Evolutionary conservation across 257 asterid genomes (phyloP), one percentile per base, ranked within the genome.

Genomic region (Voacanga thouarsii): DNA sequence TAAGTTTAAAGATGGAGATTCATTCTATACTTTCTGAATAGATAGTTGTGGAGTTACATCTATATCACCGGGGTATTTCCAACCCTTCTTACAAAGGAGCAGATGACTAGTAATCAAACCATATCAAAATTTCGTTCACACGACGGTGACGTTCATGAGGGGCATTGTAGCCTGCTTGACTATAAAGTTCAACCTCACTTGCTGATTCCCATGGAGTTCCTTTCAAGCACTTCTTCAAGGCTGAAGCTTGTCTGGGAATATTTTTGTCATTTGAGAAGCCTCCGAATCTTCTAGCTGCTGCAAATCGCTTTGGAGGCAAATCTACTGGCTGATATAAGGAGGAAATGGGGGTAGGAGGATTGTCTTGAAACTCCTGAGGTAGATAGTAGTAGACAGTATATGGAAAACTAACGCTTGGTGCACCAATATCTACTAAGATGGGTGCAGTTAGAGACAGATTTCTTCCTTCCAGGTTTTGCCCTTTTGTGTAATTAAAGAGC

Each of bases 151-250:
- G 71, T 33, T 65, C 47, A 7, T 65, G 7, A 65, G 71, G 71
- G 0, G 71, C 47, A 65, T 65, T 65, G 12, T 65, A 65, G 12
- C 71, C 47, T 33, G 71, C 71, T 65, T 65, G 71, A 65, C 71
- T 65, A 8, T 65, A 65, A 65, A 65, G 12, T 33, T 65, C n/a
- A 16, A 16, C 47, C 14, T 33, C 6, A 1, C 41, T 2, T 15
- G 71, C 71, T 33, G 45, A 8, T 18, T 65, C 71, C 71, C 71
- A 65, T 15, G 47, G 71, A 65, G 71, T 65, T 37, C 71, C 71
- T 37, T 16, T 33, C 47, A 65, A 33, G 47, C 1, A 65, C 5
- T 5, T 3, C 71, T 16, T 33, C 3, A 65, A 43, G 5, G 41
- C 24, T 0, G 1, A 33, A 65, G 71, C 71, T 37, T 65, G 45